A percentile compares a stretch with the other conserved stretches of the same genome.
These are phyloP conservation scores for Astrocystis sublimbata DNA, from an alignment of 495 filamentous ascomycete genomes.

Conservation along the genomic window DNA sequence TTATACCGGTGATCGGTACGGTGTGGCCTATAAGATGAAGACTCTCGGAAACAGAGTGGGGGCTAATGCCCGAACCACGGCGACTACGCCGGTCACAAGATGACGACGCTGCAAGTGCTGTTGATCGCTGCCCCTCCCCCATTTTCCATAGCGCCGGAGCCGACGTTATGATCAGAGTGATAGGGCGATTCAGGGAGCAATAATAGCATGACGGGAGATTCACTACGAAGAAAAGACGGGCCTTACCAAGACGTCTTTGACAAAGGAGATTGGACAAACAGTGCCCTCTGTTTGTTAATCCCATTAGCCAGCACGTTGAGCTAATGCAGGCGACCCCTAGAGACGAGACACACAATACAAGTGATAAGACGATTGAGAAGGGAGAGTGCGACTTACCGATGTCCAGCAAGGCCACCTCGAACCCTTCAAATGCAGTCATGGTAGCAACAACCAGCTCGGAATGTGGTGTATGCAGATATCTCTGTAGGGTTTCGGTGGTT, in stretches of 20 bases:
- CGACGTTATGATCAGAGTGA: slow-evolving; percentile 1
- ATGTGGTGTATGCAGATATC: slow-evolving; percentile 9
- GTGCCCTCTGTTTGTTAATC: slow-evolving; percentile 60
- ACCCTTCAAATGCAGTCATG: slow-evolving; percentile 33
- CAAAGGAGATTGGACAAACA: slow-evolving; percentile 69
- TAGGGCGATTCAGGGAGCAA: background rate
- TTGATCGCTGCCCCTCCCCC: slow-evolving; percentile 1
- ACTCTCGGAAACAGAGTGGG: slow-evolving; percentile 4
- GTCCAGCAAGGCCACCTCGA: slow-evolving; percentile 50
- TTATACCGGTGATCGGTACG: slow-evolving; percentile 1
- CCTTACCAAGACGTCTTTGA: slow-evolving; percentile 69
- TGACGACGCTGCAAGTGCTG: background rate
- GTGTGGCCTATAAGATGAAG: slow-evolving; percentile 4
- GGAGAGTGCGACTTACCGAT: slow-evolving; percentile 46
- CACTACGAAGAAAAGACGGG: slow-evolving; percentile 12
- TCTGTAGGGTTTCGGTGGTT: slow-evolving; percentile 10
- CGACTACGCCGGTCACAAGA: slow-evolving; percentile 4
- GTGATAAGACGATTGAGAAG: slow-evolving; percentile 19
- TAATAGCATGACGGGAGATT: slow-evolving; percentile 3
- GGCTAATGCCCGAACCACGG: slow-evolving; percentile 4
- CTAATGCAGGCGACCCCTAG: slow-evolving; percentile 30
- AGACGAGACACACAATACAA: slow-evolving; percentile 20
- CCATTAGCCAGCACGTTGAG: slow-evolving; percentile 43
- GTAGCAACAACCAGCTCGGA: slow-evolving; percentile 17
- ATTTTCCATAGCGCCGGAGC: slow-evolving; percentile 6